Conservation (phyloP, 352 stramenopile genomes). For the Phytophthora niederhauseri region DNA sequence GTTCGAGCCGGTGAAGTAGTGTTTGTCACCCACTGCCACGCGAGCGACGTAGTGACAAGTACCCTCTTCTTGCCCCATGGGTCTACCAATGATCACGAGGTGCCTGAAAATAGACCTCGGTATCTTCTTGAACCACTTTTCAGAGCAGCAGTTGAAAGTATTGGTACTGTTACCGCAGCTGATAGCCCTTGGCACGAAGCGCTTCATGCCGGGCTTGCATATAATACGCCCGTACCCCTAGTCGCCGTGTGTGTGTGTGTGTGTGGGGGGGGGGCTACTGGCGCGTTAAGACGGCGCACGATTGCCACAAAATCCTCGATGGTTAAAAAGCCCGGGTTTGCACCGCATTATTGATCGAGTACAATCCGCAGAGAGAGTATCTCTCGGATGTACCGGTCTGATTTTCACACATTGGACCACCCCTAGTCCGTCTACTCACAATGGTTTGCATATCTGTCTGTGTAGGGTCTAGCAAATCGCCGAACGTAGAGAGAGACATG, state of each 20-base stretch:
- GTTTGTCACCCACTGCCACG: neutral
- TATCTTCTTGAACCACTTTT: neutral
- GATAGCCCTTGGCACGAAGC: too few species aligned
- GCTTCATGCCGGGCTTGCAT: too few species aligned
- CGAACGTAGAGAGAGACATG: neutral
- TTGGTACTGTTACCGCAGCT: neutral
- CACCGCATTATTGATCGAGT: neutral
- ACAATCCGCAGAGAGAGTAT: neutral
- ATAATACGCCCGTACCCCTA: too few species aligned
- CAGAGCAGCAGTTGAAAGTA: neutral
- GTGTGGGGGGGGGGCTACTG: too few species aligned
- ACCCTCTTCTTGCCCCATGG: neutral
- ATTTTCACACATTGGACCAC: neutral
- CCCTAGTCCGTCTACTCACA: neutral
- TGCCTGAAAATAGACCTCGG: neutral
- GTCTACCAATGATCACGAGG: neutral
- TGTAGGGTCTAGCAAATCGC: neutral
- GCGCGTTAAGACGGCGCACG: too few species aligned
- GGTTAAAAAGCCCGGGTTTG: neutral
- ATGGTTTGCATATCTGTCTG: neutral
- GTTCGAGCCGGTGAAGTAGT: neutral
- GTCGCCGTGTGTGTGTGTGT: too few species aligned
- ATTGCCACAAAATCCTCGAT: too few species aligned
- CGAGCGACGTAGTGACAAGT: neutral
- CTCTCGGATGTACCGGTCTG: neutral